Percentiles rank a stretch among this genome's conserved stretches.
phyloP scores from a whole-genome alignment of 2,329 filamentous ascomycete genomes.

The Paecilomyces sp. region DNA sequence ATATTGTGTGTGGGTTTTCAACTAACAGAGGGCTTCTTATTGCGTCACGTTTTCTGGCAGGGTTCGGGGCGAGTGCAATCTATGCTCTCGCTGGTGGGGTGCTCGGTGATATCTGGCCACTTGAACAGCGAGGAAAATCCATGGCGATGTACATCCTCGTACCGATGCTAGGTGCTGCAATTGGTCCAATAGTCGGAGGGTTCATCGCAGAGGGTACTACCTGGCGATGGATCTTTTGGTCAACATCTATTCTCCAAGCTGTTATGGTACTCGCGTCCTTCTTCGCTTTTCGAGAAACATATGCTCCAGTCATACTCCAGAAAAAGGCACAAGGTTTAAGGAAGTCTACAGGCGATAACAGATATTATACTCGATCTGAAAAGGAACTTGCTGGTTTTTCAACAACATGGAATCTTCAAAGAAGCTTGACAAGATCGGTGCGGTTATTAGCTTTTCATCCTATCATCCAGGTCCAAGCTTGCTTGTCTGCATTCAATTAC shows the following conservation, averaged over 20 bases:
- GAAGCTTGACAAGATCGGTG: not conserved
- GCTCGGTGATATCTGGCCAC: conserved; percentile 45
- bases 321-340: not conserved
- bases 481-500: not conserved
- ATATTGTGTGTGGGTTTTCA: conserved; percentile 42
- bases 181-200: conserved; percentile 55
- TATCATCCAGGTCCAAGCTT: not conserved
- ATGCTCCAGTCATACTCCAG: not conserved
- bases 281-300: not conserved
- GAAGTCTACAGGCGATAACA: not conserved
- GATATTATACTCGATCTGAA: not conserved
- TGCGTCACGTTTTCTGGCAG: conserved; percentile 44
- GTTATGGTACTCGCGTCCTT: conserved; percentile 5
- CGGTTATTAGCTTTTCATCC: not conserved
- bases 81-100: conserved; percentile 31
- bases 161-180: conserved; percentile 22
- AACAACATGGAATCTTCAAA: not conserved
- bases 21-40: conserved; percentile 41
- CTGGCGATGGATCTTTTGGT: conserved; percentile 16
- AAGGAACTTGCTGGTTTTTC: not conserved
- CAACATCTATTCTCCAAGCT: conserved; percentile 5
- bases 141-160: conserved; percentile 52
- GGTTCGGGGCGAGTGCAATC: conserved; percentile 44
- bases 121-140: conserved; percentile 52
- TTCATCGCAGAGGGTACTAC: conserved; percentile 45